phyloP scores from a whole-genome alignment of 495 filamentous ascomycete genomes.

The Cryomyces minteri region DNA sequence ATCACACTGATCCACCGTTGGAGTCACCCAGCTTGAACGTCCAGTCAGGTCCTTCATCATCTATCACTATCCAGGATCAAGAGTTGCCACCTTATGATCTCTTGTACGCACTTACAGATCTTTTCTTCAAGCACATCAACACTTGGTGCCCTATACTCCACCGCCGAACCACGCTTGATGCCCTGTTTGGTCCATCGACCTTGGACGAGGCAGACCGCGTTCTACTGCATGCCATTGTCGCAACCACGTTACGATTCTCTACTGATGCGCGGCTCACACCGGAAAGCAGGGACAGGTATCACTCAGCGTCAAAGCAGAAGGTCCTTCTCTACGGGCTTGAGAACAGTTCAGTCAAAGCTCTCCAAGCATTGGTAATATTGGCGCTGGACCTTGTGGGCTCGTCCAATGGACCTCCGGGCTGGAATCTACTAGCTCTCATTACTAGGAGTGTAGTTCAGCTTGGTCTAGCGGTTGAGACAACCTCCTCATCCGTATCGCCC shows the following conservation, averaged over 20 bases:
- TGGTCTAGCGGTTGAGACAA: constrained; percentile 62
- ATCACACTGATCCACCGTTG: constrained; percentile 18
- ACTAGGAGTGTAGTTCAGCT: constrained; percentile 72
- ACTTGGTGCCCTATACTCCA: constrained; percentile 84
- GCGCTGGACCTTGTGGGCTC: constrained; percentile 61
- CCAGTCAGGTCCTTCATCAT: constrained; percentile 6
- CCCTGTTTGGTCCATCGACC: constrained; percentile 58
- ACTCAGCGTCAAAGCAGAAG: constrained; percentile 64
- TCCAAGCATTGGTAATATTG: constrained; percentile 71
- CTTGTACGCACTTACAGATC: constrained; percentile 59
- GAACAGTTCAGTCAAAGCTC: constrained; percentile 69
- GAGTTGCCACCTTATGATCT: constrained; percentile 76
- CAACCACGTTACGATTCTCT: constrained; percentile 68
- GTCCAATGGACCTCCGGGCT: constrained; percentile 69
- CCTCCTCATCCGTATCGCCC: constrained; percentile 53
- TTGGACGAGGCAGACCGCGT: constrained; percentile 68
- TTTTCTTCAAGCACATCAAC: constrained; percentile 85
- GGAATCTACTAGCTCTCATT: constrained; percentile 78
- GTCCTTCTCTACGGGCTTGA: constrained; percentile 72
- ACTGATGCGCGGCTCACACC: constrained; percentile 53
- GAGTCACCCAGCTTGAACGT: constrained; percentile 28
- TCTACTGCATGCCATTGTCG: constrained; percentile 71
- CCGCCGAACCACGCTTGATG: constrained; percentile 57
- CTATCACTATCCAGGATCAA: constrained; percentile 30
- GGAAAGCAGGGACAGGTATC: constrained; percentile 49